Evolutionary conservation across 306 rosid genomes (phyloP), one percentile per base, ranked within the genome.

Genomic region (Cicer bijugum): DNA sequence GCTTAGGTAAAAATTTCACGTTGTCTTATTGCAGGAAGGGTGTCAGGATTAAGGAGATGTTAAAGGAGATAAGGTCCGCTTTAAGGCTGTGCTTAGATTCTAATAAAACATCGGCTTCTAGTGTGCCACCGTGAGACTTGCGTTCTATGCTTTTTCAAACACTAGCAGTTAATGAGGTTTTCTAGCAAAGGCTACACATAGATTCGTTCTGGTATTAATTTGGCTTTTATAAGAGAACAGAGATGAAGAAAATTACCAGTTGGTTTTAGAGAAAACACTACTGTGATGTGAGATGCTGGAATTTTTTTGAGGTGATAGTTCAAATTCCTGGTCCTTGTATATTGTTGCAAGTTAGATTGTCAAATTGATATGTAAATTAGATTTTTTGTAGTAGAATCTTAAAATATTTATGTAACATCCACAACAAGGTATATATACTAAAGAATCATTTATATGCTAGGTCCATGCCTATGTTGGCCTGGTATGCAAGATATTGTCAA

Each of bases 21-120:
- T 75, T 72, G 70, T 42, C 44, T 65, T 84, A 76, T 83, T 78
- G 79, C 89, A 91, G 99, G 89, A 91, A 87, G 86, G 90, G 92
- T 62, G 85, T 88, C 46, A 82, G 28, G 74, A 61, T 86, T 47
- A 81, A 74, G 15, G 95, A 88, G 75, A 81, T 95, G 93, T 74
- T 95, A 78, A 84, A 89, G 79, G 97, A 85, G 76, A 95, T 95
- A 80, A 86, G 99, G 68, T 84, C 82, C 1, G 95, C 88, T 37
- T 80, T 94, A 74, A 87, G 86, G 89, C 83, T 81, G 79, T 91
- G 93, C 80, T 76, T 76, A 39, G 86, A 85, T 76, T 72, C 84
- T 33, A 61, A 63, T 46, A 81, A 81, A 73, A 47, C 60, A 16
- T 55, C 28, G 67, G 71, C 72, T 52, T 81, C 7, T 9, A 76